phyloP scores from a whole-genome alignment of 1,284 basidiomycete species.

The Malassezia furfur region DNA sequence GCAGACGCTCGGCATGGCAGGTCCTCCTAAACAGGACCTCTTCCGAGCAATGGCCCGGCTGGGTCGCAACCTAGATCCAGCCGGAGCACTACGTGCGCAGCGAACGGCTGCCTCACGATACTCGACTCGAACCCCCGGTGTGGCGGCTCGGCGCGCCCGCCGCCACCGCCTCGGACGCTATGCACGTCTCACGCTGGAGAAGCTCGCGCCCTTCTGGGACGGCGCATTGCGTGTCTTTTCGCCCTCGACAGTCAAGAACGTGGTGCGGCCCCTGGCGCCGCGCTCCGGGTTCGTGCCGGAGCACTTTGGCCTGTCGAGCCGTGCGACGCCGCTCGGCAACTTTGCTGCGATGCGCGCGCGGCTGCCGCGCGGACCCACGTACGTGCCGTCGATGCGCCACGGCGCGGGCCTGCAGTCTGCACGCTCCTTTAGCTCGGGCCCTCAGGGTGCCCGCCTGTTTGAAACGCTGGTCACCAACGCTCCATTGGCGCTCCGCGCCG shows the following conservation, averaged over 20 bases:
- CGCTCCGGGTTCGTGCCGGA: background rate
- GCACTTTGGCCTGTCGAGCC: background rate
- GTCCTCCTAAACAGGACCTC: background rate
- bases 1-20: background rate
- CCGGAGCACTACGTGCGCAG: background rate
- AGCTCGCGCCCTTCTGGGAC: background rate
- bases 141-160: background rate
- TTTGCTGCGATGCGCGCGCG: slow-evolving; percentile 5
- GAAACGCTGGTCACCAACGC: slow-evolving; percentile 8
- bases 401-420: slow-evolving; percentile 9
- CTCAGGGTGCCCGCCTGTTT: slow-evolving; percentile 4
- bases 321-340: background rate
- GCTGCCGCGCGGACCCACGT: background rate
- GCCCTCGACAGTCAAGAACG: background rate
- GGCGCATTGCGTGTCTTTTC: slow-evolving; percentile 1
- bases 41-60: background rate
- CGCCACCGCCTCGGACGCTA: background rate
- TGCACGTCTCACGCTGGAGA: background rate
- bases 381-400: background rate
- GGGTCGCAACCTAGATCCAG: background rate
- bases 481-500: background rate
- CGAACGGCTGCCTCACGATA: no score
- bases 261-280: background rate
- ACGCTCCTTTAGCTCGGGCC: slow-evolving; percentile 1
- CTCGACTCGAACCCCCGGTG: no score